Evolutionary conservation across 2,329 filamentous ascomycete genomes (phyloP).

Genomic region (Clonostachys solani): DNA sequence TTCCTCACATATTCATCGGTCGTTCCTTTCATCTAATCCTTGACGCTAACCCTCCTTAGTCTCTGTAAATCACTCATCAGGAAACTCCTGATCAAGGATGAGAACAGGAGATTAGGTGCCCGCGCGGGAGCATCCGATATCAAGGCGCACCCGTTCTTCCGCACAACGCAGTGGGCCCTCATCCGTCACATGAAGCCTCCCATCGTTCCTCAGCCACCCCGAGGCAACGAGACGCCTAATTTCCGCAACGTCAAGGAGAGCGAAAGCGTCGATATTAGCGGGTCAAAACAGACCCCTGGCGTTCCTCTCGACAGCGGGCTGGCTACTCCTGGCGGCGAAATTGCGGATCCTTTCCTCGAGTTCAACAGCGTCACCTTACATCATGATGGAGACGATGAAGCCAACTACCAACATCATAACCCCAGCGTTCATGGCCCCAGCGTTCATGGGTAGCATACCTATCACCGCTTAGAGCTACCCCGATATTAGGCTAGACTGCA

Average conservation of each 20-base stretch:
- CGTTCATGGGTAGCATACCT: no score
- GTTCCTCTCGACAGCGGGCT: conserved; percentile 84
- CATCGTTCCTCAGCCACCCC: conserved; percentile 88
- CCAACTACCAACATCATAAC: conserved; percentile 16
- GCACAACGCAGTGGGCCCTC: conserved; percentile 91
- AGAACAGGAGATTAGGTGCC: conserved; percentile 87
- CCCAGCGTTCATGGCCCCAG: background rate
- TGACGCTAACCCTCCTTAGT: conserved; percentile 38
- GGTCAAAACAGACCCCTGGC: conserved; percentile 60
- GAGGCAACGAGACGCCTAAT: conserved; percentile 90
- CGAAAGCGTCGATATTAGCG: conserved; percentile 82
- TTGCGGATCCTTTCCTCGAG: conserved; percentile 90
- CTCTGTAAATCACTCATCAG: conserved; percentile 95
- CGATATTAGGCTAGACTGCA: no score
- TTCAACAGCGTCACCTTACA: conserved; percentile 98
- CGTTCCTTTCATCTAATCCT: background rate
- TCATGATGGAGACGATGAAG: conserved; percentile 82
- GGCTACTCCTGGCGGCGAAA: conserved; percentile 77
- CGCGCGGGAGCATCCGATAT: conserved; percentile 95
- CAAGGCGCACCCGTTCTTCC: conserved; percentile 94
- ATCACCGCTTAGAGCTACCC: no score
- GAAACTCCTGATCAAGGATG: conserved; percentile 96
- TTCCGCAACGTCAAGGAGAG: conserved; percentile 98
- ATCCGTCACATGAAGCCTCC: conserved; percentile 97
- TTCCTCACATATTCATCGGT: background rate